phyloP scores from a whole-genome alignment of 306 rosid species.

The Amphicarpaea edgeworthii region DNA sequence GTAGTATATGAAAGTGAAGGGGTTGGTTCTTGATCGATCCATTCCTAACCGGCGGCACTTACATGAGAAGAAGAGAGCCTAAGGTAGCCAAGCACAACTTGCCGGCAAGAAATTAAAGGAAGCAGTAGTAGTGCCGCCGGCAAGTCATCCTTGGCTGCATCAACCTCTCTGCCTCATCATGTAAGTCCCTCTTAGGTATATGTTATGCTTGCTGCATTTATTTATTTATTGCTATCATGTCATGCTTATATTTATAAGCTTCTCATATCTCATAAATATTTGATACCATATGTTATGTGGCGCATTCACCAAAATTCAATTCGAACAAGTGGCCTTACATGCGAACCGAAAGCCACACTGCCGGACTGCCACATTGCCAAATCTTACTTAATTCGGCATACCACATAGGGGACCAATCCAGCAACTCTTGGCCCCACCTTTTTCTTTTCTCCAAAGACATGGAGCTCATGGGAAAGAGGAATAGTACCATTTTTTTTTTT shows the following conservation, averaged over 20 bases:
- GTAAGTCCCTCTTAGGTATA: slow-evolving; percentile 50
- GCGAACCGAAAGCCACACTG: slow-evolving; percentile 46
- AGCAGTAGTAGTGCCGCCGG: slow-evolving; percentile 21
- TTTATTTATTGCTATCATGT: background rate
- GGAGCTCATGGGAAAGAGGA: too few species aligned
- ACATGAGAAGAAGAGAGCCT: slow-evolving; percentile 55
- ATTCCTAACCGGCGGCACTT: slow-evolving; percentile 4
- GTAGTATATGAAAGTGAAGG: background rate
- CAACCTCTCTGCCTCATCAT: slow-evolving; percentile 50
- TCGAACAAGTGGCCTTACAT: slow-evolving; percentile 47
- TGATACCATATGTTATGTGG: slow-evolving; percentile 6
- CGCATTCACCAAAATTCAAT: slow-evolving; percentile 31
- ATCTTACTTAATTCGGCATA: slow-evolving; percentile 45
- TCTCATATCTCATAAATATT: too few species aligned
- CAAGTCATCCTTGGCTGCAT: slow-evolving; percentile 67
- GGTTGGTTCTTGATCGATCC: background rate
- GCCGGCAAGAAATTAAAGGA: slow-evolving; percentile 44
- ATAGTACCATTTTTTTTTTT: too few species aligned
- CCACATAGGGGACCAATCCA: slow-evolving; percentile 48
- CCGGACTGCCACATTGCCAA: slow-evolving; percentile 27
- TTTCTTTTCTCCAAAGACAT: background rate
- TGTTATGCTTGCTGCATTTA: background rate
- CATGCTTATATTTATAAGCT: slow-evolving; percentile 22
- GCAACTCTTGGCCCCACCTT: slow-evolving; percentile 31
- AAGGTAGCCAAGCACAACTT: slow-evolving; percentile 57